Percentiles rank a stretch among this genome's conserved stretches.
phyloP scores from a whole-genome alignment of 179 eudicot species.

The Actinidia chinensis region DNA sequence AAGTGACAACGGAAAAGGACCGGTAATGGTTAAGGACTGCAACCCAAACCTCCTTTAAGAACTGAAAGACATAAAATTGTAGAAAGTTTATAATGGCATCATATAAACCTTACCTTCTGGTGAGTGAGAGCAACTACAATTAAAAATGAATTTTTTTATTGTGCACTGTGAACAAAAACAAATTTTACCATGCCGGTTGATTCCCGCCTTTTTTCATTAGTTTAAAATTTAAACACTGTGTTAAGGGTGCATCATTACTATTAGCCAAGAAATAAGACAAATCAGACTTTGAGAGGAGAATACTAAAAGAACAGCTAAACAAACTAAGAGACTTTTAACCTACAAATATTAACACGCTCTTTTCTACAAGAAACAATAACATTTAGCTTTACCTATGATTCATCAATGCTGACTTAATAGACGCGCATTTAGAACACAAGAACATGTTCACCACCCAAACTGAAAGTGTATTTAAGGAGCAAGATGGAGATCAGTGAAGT shows the following conservation, averaged over 20 bases:
- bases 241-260: neutral
- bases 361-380: neutral
- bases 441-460: neutral
- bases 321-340: neutral
- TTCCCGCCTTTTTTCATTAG: no score
- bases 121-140: neutral
- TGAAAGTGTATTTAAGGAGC: neutral
- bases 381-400: neutral
- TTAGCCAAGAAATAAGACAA: neutral
- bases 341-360: neutral
- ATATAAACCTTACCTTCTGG: neutral
- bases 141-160: no score
- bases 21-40: conserved; percentile 88
- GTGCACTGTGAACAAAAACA: no score
- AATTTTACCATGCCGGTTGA: no score
- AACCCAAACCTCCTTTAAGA: conserved; percentile 91
- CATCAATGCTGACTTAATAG: neutral
- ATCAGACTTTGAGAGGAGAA: neutral
- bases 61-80: conserved; percentile 40
- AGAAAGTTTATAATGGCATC: neutral
- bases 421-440: neutral
- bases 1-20: conserved; percentile 91
- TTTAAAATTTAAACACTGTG: neutral
- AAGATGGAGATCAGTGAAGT: neutral
- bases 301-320: neutral